Evolutionary conservation across 1,139 yeast species (phyloP).

Genomic region (Torulaspora pretoriensis): DNA sequence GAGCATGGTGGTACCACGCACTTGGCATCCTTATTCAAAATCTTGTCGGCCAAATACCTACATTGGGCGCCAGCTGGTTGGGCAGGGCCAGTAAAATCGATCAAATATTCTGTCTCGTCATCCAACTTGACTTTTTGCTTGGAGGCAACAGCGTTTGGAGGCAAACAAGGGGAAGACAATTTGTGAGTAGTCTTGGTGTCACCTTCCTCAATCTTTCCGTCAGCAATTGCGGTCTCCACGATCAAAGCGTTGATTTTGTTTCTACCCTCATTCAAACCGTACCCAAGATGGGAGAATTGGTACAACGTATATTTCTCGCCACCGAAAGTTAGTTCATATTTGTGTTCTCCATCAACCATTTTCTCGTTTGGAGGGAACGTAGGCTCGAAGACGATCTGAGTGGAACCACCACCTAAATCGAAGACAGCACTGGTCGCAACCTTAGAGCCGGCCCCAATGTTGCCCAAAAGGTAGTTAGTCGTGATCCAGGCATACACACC

Average conservation of each 20-base stretch:
- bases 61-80: conserved; percentile 69
- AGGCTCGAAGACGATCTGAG: conserved; percentile 97
- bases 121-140: conserved; percentile 56
- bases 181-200: conserved; percentile 44
- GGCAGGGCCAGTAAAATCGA: conserved; percentile 71
- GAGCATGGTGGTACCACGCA: conserved; percentile 83
- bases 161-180: conserved; percentile 75
- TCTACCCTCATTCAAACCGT: conserved; percentile 92
- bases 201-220: conserved; percentile 38
- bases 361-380: conserved; percentile 51
- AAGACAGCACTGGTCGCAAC: conserved; percentile 91
- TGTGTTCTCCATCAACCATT: conserved; percentile 85
- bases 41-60: conserved; percentile 73
- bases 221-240: conserved; percentile 47
- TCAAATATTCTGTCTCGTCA: conserved; percentile 49
- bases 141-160: conserved; percentile 60
- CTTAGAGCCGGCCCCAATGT: conserved; percentile 72
- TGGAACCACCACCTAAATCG: conserved; percentile 97
- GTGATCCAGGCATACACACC: conserved; percentile 99
- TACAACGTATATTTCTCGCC: conserved; percentile 76
- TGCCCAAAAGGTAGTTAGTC: conserved; percentile 85
- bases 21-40: conserved; percentile 74
- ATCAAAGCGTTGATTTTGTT: conserved; percentile 67
- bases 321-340: conserved; percentile 75
- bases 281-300: conserved; percentile 93